phyloP scores from a whole-genome alignment of 805 yeast species.

The Pichia nakasei region DNA sequence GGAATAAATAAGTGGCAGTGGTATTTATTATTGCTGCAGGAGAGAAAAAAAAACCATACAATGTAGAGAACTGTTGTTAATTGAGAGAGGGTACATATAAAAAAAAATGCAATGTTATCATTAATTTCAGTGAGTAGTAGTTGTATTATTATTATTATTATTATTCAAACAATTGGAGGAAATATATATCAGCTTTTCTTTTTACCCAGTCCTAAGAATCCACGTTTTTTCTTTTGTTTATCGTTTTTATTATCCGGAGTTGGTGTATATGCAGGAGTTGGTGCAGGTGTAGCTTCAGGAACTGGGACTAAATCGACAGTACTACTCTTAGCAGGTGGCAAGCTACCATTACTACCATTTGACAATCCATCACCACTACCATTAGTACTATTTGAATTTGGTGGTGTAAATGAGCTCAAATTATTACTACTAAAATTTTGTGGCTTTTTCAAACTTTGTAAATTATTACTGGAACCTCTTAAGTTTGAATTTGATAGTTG shows the following conservation, averaged over 20 bases:
- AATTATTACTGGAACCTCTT: background rate
- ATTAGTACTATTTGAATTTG: conserved; percentile 3
- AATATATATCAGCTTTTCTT: conserved; percentile 2
- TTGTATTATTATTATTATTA: too few species aligned
- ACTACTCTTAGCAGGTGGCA: conserved; percentile 1
- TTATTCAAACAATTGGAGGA: too few species aligned
- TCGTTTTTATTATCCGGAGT: conserved; percentile 28
- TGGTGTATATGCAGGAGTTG: conserved; percentile 46
- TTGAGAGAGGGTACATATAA: too few species aligned
- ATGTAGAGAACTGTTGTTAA: too few species aligned
- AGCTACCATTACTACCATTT: conserved; percentile 6
- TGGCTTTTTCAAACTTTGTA: background rate
- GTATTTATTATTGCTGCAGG: too few species aligned
- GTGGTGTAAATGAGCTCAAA: conserved; percentile 1
- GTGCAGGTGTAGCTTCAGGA: conserved; percentile 27
- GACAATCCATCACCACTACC: conserved; percentile 2
- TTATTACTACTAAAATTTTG: background rate
- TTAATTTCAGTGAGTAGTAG: too few species aligned
- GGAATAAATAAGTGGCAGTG: too few species aligned
- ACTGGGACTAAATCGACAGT: conserved; percentile 14
- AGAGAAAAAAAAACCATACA: too few species aligned
- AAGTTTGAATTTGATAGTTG: conserved; percentile 1
- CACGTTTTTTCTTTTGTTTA: conserved; percentile 26
- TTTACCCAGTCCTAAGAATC: conserved; percentile 64
- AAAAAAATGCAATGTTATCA: too few species aligned